A percentile compares a stretch with the other conserved stretches of the same genome.
Evolutionary conservation across 371 early-diverging fungal species (phyloP).

Genomic region (Lichtheimia ornata): DNA sequence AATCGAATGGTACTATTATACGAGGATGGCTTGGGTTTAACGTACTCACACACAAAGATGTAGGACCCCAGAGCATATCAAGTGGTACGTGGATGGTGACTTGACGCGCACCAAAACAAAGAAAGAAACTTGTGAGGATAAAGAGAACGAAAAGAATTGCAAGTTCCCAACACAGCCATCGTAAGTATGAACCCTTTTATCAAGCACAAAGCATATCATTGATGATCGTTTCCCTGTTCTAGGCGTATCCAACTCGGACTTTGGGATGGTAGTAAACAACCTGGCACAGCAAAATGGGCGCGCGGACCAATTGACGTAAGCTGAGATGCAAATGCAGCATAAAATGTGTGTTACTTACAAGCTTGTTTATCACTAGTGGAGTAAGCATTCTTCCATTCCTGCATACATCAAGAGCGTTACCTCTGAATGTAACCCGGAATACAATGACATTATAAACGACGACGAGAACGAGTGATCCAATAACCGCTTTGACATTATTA

Average conservation of each 20-base stretch:
- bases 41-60: background rate
- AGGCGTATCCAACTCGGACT: constrained; percentile 49
- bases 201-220: too few species aligned
- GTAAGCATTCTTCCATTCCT: constrained; percentile 13
- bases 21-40: background rate
- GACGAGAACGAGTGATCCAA: too few species aligned
- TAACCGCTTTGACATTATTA: too few species aligned
- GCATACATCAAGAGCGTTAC: constrained; percentile 34
- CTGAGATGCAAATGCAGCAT: background rate
- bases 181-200: constrained; percentile 14
- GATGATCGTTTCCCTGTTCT: background rate
- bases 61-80: constrained; percentile 35
- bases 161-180: constrained; percentile 40
- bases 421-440: constrained; percentile 29
- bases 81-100: constrained; percentile 44
- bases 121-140: constrained; percentile 22
- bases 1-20: constrained; percentile 27
- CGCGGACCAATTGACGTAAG: constrained; percentile 49
- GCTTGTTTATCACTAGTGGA: constrained; percentile 24
- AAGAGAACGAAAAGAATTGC: constrained; percentile 14
- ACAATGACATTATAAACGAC: constrained; percentile 19
- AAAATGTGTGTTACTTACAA: background rate
- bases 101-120: constrained; percentile 20
- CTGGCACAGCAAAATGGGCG: constrained; percentile 51
- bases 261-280: constrained; percentile 49